These are phyloP conservation scores for Conidiobolus coronatus DNA, from an alignment of 371 early-diverging fungal genomes.

Conservation along the genomic window DNA sequence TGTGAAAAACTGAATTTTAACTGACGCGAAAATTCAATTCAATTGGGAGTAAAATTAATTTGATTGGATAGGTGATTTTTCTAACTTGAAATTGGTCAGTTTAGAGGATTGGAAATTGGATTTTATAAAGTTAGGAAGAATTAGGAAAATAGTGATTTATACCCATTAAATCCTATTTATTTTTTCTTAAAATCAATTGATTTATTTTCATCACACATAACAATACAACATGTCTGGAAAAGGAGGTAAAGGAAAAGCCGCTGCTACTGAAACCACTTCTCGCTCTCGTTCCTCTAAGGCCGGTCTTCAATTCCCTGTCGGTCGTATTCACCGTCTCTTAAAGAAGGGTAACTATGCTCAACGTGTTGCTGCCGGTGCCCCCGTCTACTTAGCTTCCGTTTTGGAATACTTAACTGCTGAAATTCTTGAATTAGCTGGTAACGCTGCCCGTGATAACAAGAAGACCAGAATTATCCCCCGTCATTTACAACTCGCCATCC, in stretches of 20 bases:
- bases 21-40: no score
- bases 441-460: slow-evolving; percentile 90
- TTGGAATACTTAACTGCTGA: slow-evolving; percentile 93
- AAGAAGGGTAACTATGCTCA: slow-evolving; percentile 90
- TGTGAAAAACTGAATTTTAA: no score
- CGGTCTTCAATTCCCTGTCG: slow-evolving; percentile 88
- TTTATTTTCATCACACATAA: no score
- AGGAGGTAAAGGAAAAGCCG: slow-evolving; percentile 29
- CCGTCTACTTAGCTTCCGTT: slow-evolving; percentile 87
- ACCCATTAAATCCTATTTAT: no score
- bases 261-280: slow-evolving; percentile 25
- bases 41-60: no score
- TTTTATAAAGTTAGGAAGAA: no score
- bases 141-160: no score
- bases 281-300: slow-evolving; percentile 56
- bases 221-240: no score
- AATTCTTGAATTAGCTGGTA: slow-evolving; percentile 90
- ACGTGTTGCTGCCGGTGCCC: slow-evolving; percentile 84
- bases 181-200: no score
- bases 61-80: no score
- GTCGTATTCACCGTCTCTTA: slow-evolving; percentile 88
- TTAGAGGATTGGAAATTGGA: no score
- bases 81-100: no score
- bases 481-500: slow-evolving; percentile 77
- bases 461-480: slow-evolving; percentile 85